Evolutionary conservation across 2,329 filamentous ascomycete species (phyloP).

Genomic region (Aspergillus spinulosporus): DNA sequence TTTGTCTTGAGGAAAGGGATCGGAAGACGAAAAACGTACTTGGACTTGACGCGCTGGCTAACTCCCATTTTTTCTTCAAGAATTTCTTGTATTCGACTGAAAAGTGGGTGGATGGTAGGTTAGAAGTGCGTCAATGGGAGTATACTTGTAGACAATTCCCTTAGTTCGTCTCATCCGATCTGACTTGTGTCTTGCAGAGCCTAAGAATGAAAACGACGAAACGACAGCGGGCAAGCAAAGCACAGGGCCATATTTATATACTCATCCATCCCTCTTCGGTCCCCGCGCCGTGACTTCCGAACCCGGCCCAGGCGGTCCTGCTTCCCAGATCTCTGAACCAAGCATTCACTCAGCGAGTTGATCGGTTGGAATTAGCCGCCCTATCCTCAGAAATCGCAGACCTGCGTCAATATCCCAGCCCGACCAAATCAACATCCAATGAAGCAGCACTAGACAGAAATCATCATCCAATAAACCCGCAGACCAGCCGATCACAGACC

Average conservation of each 20-base stretch:
- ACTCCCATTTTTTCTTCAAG: constrained; percentile 20
- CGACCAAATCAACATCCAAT: constrained; percentile 1
- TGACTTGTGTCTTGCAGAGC: not conserved
- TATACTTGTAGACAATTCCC: not conserved
- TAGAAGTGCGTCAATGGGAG: not conserved
- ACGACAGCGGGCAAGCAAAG: not conserved
- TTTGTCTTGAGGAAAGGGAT: constrained; percentile 22
- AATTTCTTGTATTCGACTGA: not conserved
- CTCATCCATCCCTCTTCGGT: not conserved
- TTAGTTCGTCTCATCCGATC: not conserved
- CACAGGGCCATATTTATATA: not conserved
- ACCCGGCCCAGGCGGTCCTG: not conserved
- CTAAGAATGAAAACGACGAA: not conserved
- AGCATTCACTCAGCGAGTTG: not conserved
- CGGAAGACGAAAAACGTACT: constrained; percentile 23
- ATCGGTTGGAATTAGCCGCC: constrained; percentile 1
- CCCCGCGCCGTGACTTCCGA: not conserved
- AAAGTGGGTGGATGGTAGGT: not conserved
- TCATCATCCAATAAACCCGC: not conserved
- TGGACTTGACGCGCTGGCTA: constrained; percentile 24
- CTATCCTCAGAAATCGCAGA: constrained; percentile 7
- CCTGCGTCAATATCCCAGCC: not conserved
- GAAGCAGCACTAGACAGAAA: not conserved
- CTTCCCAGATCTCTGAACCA: not conserved
- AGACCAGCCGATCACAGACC: not conserved